Percentiles rank a stretch among this genome's conserved stretches.
Conservation (phyloP, 2,329 filamentous ascomycete species). For the Teratosphaeria zuluensis region DNA sequence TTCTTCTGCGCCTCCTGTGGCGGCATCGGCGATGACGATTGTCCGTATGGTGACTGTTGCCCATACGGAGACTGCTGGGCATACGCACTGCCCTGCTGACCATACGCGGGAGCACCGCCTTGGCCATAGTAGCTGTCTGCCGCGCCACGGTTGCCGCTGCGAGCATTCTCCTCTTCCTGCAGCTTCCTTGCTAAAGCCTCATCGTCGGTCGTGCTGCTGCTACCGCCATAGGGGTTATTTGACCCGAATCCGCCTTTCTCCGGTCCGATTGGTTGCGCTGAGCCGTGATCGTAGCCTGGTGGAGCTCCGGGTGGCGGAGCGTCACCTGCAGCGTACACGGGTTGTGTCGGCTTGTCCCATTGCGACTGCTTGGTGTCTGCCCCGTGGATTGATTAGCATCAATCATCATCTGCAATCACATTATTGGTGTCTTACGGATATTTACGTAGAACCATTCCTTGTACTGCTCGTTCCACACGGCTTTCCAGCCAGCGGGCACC, state of each 20-base stretch:
- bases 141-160: constrained; percentile 36
- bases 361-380: constrained; percentile 70
- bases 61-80: constrained; percentile 12
- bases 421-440: constrained; percentile 33
- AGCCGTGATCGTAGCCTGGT: constrained; percentile 50
- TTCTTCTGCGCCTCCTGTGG: neutral
- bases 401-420: neutral
- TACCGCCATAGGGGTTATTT: constrained; percentile 54
- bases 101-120: constrained; percentile 5
- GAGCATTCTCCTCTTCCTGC: constrained; percentile 73
- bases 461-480: constrained; percentile 79
- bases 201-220: constrained; percentile 48
- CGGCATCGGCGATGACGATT: constrained; percentile 2
- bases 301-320: constrained; percentile 51
- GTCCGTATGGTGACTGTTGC: constrained; percentile 12
- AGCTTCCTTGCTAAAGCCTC: constrained; percentile 65
- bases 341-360: constrained; percentile 74
- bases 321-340: constrained; percentile 46
- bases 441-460: constrained; percentile 94
- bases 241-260: constrained; percentile 41
- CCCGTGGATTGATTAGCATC: neutral
- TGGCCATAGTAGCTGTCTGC: constrained; percentile 40
- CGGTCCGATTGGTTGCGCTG: constrained; percentile 32
- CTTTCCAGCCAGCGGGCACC: constrained; percentile 69
- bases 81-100: constrained; percentile 7